phyloP scores from a whole-genome alignment of 1,139 yeast genomes.

The Debaryomycetaceae sp. region DNA sequence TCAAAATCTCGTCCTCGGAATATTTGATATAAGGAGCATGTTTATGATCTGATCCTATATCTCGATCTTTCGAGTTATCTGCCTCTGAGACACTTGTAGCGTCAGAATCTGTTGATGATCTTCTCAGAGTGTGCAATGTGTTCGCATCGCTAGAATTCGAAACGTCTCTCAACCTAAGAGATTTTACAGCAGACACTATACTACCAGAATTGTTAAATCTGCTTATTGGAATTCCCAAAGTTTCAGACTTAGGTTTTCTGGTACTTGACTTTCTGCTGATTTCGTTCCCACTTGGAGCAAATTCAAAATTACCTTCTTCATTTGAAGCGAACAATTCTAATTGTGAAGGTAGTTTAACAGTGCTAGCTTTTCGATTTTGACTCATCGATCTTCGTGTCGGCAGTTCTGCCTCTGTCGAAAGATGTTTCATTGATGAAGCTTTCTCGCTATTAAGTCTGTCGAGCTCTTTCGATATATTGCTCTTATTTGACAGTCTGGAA shows the following conservation, averaged over 20 bases:
- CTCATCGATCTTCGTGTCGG: conserved; percentile 13
- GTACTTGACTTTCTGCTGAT: conserved; percentile 36
- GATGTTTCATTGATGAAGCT: conserved; percentile 10
- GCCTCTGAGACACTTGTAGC: conserved; percentile 5
- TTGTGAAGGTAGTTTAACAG: conserved; percentile 51
- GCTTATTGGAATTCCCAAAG: conserved; percentile 22
- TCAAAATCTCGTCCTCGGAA: conserved; percentile 41
- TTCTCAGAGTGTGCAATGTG: conserved; percentile 3
- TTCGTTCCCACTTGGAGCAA: conserved; percentile 29
- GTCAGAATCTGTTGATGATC: conserved; percentile 3
- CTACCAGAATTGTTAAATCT: conserved; percentile 5
- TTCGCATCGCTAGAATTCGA: conserved; percentile 3
- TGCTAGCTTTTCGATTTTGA: conserved; percentile 7
- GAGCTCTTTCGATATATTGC: conserved; percentile 21
- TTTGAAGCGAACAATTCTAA: conserved; percentile 44
- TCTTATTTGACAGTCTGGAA: conserved; percentile 44
- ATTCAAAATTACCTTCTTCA: conserved; percentile 30
- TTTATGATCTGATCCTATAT: conserved; percentile 2
- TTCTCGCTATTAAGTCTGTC: conserved; percentile 20
- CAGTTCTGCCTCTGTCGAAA: conserved; percentile 1
- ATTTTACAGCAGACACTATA: conserved; percentile 1
- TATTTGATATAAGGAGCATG: conserved; percentile 10
- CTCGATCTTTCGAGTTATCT: background rate
- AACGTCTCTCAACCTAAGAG: background rate
- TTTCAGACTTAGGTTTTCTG: conserved; percentile 27